Evolutionary conservation across 176 grass and related monocot genomes (phyloP).

Genomic region (Otatea glauca): DNA sequence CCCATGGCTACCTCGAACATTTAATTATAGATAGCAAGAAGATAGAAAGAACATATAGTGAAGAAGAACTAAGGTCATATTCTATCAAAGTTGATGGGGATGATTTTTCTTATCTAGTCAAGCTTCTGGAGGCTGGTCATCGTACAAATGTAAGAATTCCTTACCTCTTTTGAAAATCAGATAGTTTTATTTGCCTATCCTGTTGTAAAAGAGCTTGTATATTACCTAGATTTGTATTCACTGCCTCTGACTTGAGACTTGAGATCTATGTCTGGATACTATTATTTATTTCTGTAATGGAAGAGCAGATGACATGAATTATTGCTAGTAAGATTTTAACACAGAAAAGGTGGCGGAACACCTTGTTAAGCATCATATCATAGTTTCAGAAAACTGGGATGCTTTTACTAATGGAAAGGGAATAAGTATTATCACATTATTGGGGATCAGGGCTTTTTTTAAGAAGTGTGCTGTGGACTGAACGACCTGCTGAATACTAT

Average conservation of each 20-base stretch:
- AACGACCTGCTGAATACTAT: neutral
- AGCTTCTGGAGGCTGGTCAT: slow-evolving; percentile 75
- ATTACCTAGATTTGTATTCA: neutral
- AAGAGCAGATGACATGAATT: neutral
- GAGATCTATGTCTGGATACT: neutral
- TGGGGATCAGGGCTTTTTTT: too few relatives aligned
- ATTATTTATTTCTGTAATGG: slow-evolving; percentile 4
- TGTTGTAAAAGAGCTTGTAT: slow-evolving; percentile 23
- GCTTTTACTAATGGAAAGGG: too few relatives aligned
- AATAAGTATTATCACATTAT: too few relatives aligned
- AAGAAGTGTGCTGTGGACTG: neutral
- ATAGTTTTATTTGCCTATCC: slow-evolving; percentile 6
- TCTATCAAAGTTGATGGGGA: slow-evolving; percentile 57
- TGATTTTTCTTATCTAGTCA: slow-evolving; percentile 69
- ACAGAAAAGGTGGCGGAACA: neutral
- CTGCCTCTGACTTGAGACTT: neutral
- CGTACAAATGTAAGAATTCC: slow-evolving; percentile 66
- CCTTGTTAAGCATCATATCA: neutral
- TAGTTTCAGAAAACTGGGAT: neutral
- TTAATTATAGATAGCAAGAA: slow-evolving; percentile 57
- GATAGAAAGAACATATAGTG: slow-evolving; percentile 58
- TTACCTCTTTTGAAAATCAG: slow-evolving; percentile 9
- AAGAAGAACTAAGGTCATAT: slow-evolving; percentile 62
- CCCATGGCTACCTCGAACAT: slow-evolving; percentile 59
- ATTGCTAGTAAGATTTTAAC: neutral